Evolutionary conservation across 208 protist genomes (phyloP).

Genomic region (Tritrichomonas foetus): DNA sequence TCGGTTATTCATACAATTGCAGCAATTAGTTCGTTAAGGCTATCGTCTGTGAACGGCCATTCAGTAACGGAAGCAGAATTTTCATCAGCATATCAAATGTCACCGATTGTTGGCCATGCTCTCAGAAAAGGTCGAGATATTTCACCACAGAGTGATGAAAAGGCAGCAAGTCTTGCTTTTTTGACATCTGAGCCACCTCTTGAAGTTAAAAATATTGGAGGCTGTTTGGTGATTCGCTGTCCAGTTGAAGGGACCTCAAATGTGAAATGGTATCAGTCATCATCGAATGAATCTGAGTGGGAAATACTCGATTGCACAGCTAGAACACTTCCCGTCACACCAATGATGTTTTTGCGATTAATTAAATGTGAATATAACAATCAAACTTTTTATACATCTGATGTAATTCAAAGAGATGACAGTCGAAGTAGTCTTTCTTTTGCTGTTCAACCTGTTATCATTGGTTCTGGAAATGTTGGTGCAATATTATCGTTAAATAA

Average conservation of each 20-base stretch:
- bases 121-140: neutral
- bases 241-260: neutral
- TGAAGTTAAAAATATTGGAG: neutral
- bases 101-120: neutral
- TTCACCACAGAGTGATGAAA: neutral
- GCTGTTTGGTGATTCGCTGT: neutral
- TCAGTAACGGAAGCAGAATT: neutral
- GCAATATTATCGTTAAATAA: neutral
- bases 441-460: neutral
- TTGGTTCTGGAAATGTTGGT: neutral
- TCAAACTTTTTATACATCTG: neutral
- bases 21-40: neutral
- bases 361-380: neutral
- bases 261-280: slow-evolving; percentile 1
- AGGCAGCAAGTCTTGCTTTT: neutral
- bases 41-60: neutral
- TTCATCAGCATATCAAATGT: neutral
- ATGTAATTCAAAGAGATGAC: neutral
- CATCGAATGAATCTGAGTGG: neutral
- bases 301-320: neutral
- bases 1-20: neutral
- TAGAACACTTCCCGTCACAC: neutral
- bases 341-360: neutral
- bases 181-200: neutral
- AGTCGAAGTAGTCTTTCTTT: neutral